Evolutionary conservation across 2,329 filamentous ascomycete species (phyloP), one percentile per base, ranked within the genome.

Genomic region (Alternaria ethzedia): DNA sequence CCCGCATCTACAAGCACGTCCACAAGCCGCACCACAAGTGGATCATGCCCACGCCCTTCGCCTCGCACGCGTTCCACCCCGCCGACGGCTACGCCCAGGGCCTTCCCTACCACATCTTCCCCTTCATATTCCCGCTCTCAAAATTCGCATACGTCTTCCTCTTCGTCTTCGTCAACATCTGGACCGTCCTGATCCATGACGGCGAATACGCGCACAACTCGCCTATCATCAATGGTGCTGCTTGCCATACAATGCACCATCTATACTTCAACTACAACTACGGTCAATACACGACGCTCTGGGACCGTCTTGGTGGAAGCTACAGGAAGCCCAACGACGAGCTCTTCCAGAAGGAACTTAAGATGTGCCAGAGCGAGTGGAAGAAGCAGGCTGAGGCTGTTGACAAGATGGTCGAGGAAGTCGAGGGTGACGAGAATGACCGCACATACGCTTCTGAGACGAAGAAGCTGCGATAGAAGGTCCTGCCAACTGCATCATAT

Each of bases 11-110:
- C 88, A 96, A 94, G 85, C 85, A 85, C 70, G 86, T 97, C 54
- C 95, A 98, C 88, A 98, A 98, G 88, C 91, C 94, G 70, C 95
- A 98, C 83, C 95, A 98, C 89, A 97, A 97, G 85, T 98, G 95
- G 95, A 97, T 98, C 82, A 96, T 97, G 93, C 95, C 95, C 4
- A 97, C 93, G 4, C 95, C 95, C 0, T 97, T 89, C 79, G 94
- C 95, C 45, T 94, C 91, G 72, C 92, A 97, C 78, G 95, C 95
- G 61, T 98, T 98, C 87, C 94, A 98, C 84, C 94, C 95, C 1
- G 80, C 97, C 56, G 95, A 98, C 77, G 95, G 95, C 76, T 97
- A 91, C 82, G 87, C 89, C 11, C 95, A 98, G 84, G 92, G 91
- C 64, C 79, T 97, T 50, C 95, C 95, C 1, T 98, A 98, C 83